Conservation (phyloP, 2,329 filamentous ascomycete species). For the Fusarium scirpi region DNA sequence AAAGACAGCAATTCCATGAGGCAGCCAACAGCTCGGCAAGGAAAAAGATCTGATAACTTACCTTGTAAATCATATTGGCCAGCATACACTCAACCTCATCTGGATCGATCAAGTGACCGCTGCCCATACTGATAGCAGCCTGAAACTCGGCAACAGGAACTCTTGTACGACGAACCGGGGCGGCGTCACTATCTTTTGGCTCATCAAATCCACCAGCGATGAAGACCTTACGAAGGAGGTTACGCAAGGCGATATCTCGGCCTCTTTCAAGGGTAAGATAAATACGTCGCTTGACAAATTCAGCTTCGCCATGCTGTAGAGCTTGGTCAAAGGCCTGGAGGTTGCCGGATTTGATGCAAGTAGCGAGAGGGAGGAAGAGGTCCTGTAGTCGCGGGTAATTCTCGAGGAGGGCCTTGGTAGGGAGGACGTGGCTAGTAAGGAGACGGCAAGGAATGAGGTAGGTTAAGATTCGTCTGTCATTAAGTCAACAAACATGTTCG, state of each 20-base stretch:
- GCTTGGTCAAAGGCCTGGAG: constrained; percentile 86
- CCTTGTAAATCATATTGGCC: constrained; percentile 99
- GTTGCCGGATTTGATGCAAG: constrained; percentile 85
- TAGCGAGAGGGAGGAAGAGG: constrained; percentile 81
- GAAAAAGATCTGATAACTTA: constrained; percentile 54
- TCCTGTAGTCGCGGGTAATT: constrained; percentile 81
- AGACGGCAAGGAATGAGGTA: constrained; percentile 96
- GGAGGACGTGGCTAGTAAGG: constrained; percentile 87
- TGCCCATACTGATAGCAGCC: constrained; percentile 82
- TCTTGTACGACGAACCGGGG: constrained; percentile 76
- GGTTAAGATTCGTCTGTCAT: constrained; percentile 81
- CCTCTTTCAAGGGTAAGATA: constrained; percentile 94
- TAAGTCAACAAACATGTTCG: constrained; percentile 5
- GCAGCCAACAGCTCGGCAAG: constrained; percentile 18
- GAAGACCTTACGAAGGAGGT: constrained; percentile 92
- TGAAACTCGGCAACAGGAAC: constrained; percentile 87
- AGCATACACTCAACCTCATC: constrained; percentile 97
- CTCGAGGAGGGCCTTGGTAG: constrained; percentile 75
- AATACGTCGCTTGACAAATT: constrained; percentile 92
- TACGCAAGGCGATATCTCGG: constrained; percentile 90
- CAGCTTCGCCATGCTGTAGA: constrained; percentile 84
- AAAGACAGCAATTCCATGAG: neutral
- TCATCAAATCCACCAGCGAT: constrained; percentile 85
- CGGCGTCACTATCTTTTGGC: constrained; percentile 73
- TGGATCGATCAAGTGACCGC: constrained; percentile 75